These are phyloP conservation scores for Ceratocystiopsis minuta DNA, from an alignment of 2,329 filamentous ascomycete genomes.

Conservation along the genomic window DNA sequence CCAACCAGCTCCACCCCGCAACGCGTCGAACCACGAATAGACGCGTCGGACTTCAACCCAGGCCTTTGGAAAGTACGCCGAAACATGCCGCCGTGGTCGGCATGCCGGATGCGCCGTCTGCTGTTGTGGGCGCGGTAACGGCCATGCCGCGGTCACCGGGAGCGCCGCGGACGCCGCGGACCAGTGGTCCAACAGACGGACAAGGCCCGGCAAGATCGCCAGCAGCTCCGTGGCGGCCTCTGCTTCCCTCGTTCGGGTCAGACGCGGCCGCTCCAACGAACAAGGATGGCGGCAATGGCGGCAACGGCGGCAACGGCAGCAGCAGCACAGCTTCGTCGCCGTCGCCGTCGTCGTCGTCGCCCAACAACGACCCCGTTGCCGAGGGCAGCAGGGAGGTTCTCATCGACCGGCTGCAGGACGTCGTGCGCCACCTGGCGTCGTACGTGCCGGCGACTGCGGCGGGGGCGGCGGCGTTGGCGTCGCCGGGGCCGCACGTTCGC, in stretches of 20 bases:
- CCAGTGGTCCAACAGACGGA: background rate
- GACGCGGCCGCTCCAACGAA: no score
- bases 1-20: no score
- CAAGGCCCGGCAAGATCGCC: no score
- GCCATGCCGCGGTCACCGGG: background rate
- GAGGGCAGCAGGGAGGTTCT: slow-evolving; percentile 26
- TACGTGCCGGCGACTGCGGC: slow-evolving; percentile 9
- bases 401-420: slow-evolving; percentile 22
- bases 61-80: no score
- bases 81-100: background rate
- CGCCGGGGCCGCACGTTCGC: background rate
- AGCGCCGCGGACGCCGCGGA: no score
- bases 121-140: background rate
- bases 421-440: slow-evolving; percentile 20
- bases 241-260: no score
- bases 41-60: no score
- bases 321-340: background rate
- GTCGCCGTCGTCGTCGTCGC: no score
- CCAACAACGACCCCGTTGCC: slow-evolving; percentile 12
- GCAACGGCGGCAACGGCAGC: background rate
- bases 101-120: slow-evolving; percentile 6
- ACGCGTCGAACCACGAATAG: no score
- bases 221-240: no score
- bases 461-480: background rate
- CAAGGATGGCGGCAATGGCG: no score